phyloP scores from a whole-genome alignment of 2,329 filamentous ascomycete species.

The Clarireedia hainanense region DNA sequence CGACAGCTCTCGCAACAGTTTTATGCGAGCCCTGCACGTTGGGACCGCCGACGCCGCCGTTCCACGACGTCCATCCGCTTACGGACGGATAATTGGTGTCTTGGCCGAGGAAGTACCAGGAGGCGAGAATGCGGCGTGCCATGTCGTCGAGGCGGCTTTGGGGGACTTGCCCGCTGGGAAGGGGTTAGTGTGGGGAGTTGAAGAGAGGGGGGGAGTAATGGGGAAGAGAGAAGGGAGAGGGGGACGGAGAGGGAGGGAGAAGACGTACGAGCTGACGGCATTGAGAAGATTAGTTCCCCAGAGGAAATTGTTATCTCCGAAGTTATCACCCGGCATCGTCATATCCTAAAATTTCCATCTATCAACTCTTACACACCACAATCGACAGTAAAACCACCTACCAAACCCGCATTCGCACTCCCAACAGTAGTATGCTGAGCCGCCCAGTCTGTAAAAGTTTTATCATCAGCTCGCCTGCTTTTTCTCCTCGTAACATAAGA shows the following conservation, averaged over 20 bases:
- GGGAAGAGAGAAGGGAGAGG: slow-evolving; percentile 9
- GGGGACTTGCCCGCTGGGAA: slow-evolving; percentile 45
- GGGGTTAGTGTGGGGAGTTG: slow-evolving; percentile 4
- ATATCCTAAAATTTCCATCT: slow-evolving; percentile 43
- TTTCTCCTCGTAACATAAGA: too few relatives aligned
- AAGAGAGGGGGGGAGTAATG: slow-evolving; percentile 3
- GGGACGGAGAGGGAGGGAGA: background rate
- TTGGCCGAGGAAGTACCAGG: slow-evolving; percentile 53
- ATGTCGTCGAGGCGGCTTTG: slow-evolving; percentile 59
- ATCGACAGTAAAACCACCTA: slow-evolving; percentile 1
- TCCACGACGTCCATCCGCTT: slow-evolving; percentile 39
- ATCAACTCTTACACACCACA: background rate
- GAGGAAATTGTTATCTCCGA: slow-evolving; percentile 40
- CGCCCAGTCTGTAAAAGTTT: slow-evolving; percentile 52
- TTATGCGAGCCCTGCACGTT: slow-evolving; percentile 53
- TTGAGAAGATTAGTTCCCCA: slow-evolving; percentile 47
- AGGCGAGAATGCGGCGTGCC: slow-evolving; percentile 53
- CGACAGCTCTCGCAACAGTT: slow-evolving; percentile 49
- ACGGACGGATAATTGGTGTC: slow-evolving; percentile 38
- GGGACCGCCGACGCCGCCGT: slow-evolving; percentile 21
- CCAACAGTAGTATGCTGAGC: slow-evolving; percentile 66
- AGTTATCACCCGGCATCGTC: slow-evolving; percentile 68
- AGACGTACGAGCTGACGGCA: slow-evolving; percentile 37
- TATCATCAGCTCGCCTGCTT: too few relatives aligned
- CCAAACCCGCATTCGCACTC: slow-evolving; percentile 60